Base-by-base conservation (phyloP, 441 rosid genomes). In the Populus trichocarpa region DNA sequence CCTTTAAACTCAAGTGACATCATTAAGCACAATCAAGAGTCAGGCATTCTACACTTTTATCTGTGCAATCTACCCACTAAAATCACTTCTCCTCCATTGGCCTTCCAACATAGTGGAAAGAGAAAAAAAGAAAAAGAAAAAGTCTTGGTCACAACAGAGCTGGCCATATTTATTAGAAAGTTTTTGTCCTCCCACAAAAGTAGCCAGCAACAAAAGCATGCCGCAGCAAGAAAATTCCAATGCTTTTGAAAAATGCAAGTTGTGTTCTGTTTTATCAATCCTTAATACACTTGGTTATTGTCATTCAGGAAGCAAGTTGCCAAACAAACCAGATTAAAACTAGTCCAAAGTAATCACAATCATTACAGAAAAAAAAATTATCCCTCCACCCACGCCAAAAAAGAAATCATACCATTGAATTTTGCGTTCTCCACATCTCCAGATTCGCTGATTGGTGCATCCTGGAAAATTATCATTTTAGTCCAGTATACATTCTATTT, bases 371-470 rank as follows among this genome's bases (percentile, higher is more conserved):
- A 14, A 46, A 46, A 38, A 46, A 46, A 1, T 46, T 46, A 46
- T 46, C 57, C 57, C 57, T 46, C 57, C 20, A 46, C 57, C 57
- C 57, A 22, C 33, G 20, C 33, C 33, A 70, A 67, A 68, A 36
- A 63, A 80, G 50, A 66, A 57, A 75, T 53, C 79, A 57, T 81
- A 95, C 98, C 98, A 77, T 77, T 81, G 83, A 89, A 96, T 80
- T 96, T 96, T 72, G 88, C 86, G 77, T 90, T 90, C 46, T 87
- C 88, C 65, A 90, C 90, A 83, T 96, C 96, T 85, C 99, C 99
- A 38, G 93, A 85, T 85, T 94, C 99, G 26, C 80, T 89, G 77
- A 94, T 96, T 72, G 99, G 98, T 74, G 99, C 98, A 84, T 96
- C 98, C 99, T 96, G 88, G 70, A 69, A 81, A 77, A 73, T 79